These are phyloP conservation scores for Pseudogymnoascus sp. DNA, from an alignment of 2,329 filamentous ascomycete species.

Conservation along the genomic window DNA sequence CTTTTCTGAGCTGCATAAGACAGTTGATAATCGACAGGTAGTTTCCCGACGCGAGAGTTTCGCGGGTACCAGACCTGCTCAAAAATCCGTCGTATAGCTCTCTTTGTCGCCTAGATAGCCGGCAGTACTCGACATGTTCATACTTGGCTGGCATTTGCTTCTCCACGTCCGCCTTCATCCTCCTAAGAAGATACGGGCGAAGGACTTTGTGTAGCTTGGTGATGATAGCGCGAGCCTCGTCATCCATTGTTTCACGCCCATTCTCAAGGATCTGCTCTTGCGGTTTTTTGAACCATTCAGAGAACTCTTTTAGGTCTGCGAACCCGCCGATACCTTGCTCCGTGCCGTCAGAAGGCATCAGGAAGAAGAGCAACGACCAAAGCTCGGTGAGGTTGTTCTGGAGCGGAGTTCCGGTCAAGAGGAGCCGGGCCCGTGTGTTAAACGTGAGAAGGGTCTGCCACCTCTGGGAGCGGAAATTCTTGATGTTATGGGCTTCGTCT, in stretches of 20 bases:
- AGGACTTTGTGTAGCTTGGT: constrained; percentile 89
- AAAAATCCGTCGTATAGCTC: constrained; percentile 96
- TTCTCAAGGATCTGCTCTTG: constrained; percentile 95
- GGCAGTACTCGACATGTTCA: constrained; percentile 93
- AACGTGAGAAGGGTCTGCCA: constrained; percentile 95
- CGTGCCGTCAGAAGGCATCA: constrained; percentile 74
- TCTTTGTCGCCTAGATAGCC: constrained; percentile 87
- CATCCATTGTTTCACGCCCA: constrained; percentile 86
- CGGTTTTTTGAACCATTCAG: constrained; percentile 89
- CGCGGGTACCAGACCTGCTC: constrained; percentile 78
- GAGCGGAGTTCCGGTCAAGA: constrained; percentile 88
- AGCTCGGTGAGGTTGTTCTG: constrained; percentile 96
- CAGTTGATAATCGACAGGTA: constrained; percentile 98
- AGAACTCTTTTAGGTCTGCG: constrained; percentile 90
- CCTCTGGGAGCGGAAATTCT: constrained; percentile 95
- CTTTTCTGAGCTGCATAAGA: constrained; percentile 92
- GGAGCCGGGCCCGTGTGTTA: constrained; percentile 76
- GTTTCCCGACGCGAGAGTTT: constrained; percentile 84
- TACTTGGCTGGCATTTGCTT: constrained; percentile 99
- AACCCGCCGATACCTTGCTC: constrained; percentile 80
- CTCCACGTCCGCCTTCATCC: constrained; percentile 92
- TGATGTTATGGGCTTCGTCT: constrained; percentile 98
- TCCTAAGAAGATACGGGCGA: constrained; percentile 80
- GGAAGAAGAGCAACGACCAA: constrained; percentile 93
- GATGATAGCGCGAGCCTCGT: constrained; percentile 86